These are phyloP conservation scores for Termitomyces eurrhizus DNA, from an alignment of 768 basidiomycete species.

Conservation along the genomic window DNA sequence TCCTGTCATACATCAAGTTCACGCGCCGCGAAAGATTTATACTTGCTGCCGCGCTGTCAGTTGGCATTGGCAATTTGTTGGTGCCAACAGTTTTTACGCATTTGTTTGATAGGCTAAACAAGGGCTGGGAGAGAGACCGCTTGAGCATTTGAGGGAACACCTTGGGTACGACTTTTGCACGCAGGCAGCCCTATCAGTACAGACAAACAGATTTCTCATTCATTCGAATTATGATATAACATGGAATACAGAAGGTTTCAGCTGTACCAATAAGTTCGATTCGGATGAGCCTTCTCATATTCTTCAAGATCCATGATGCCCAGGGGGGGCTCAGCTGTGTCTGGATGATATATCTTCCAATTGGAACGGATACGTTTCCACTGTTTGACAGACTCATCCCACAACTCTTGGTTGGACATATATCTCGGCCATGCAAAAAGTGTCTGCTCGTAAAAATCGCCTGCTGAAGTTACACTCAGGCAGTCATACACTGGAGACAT, in stretches of 20 bases:
- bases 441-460: background rate
- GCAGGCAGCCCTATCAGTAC: too few relatives aligned
- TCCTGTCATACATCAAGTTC: conserved; percentile 57
- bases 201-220: too few relatives aligned
- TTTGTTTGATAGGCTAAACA: conserved; percentile 63
- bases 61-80: conserved; percentile 71
- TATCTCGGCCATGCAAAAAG: background rate
- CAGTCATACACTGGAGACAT: background rate
- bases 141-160: too few relatives aligned
- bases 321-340: background rate
- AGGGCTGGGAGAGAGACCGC: conserved; percentile 55
- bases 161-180: too few relatives aligned
- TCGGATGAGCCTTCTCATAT: background rate
- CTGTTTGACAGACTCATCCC: background rate
- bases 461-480: background rate
- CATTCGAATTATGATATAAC: too few relatives aligned
- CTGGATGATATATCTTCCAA: background rate
- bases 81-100: conserved; percentile 61
- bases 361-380: background rate
- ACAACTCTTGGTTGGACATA: background rate
- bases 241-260: too few relatives aligned
- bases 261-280: background rate
- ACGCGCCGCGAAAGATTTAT: conserved; percentile 66
- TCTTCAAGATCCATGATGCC: background rate
- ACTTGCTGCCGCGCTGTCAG: conserved; percentile 62